Evolutionary conservation across 768 basidiomycete species (phyloP).

Genomic region (Rhizopogon rudus): DNA sequence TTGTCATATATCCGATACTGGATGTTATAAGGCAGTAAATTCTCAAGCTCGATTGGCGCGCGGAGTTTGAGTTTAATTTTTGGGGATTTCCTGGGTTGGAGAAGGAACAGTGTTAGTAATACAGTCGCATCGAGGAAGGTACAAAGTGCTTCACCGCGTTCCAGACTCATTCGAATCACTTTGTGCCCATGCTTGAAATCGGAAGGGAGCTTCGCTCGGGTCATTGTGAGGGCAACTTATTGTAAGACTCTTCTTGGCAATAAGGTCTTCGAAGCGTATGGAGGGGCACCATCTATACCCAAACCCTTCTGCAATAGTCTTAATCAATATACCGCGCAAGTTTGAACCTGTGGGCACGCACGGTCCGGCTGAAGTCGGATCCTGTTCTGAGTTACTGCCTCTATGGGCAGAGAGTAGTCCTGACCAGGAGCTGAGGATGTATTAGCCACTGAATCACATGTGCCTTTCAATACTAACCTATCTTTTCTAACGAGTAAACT

Average conservation of each 20-base stretch:
- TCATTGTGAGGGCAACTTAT: conserved; percentile 84
- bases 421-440: conserved; percentile 63
- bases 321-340: not conserved
- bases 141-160: conserved; percentile 40
- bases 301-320: conserved; percentile 69
- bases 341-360: conserved; percentile 34
- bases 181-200: conserved; percentile 89
- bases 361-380: conserved; percentile 91
- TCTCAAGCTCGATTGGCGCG: conserved; percentile 94
- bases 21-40: conserved; percentile 88
- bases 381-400: conserved; percentile 76
- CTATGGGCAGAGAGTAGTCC: conserved; percentile 86
- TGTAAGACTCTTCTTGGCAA: conserved; percentile 63
- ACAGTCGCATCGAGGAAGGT: not conserved
- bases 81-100: conserved; percentile 64
- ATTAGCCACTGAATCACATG: not conserved
- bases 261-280: conserved; percentile 85
- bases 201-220: conserved; percentile 81
- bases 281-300: conserved; percentile 92
- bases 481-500: conserved; percentile 75
- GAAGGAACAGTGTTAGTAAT: not conserved
- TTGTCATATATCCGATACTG: conserved; percentile 98
- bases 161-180: conserved; percentile 57
- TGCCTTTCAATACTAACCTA: conserved; percentile 40
- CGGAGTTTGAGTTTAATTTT: conserved; percentile 81